phyloP scores from a whole-genome alignment of 768 basidiomycete species.

The Pleurotus tuber-regium region DNA sequence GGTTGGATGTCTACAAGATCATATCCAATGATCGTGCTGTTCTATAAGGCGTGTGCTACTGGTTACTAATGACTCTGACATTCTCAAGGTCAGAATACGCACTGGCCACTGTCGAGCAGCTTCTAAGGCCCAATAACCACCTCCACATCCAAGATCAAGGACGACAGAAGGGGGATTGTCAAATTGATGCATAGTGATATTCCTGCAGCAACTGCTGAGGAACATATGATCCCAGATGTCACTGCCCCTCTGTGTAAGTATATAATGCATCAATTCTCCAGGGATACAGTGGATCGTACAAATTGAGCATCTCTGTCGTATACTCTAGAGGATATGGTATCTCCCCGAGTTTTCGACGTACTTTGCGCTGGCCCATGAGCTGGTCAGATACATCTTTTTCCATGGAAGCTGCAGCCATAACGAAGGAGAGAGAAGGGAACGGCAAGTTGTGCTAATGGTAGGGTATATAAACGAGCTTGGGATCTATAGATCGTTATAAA shows the following conservation, averaged over 20 bases:
- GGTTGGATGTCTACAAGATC: slow-evolving; percentile 60
- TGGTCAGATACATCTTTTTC: slow-evolving; percentile 46
- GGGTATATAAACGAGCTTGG: slow-evolving; percentile 9
- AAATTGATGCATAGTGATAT: slow-evolving; percentile 55
- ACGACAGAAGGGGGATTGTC: slow-evolving; percentile 46
- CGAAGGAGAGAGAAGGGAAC: slow-evolving; percentile 13
- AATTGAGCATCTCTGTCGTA: slow-evolving; percentile 46
- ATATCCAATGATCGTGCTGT: slow-evolving; percentile 55
- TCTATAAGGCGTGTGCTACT: slow-evolving; percentile 29
- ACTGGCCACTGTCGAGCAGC: slow-evolving; percentile 69
- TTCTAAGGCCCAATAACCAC: slow-evolving; percentile 68
- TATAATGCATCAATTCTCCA: background rate
- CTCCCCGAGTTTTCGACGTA: slow-evolving; percentile 44
- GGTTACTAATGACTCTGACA: too few relatives aligned
- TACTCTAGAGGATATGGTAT: slow-evolving; percentile 57
- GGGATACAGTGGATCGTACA: slow-evolving; percentile 37
- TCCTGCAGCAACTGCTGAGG: slow-evolving; percentile 42
- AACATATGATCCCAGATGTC: slow-evolving; percentile 76
- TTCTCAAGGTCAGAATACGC: too few relatives aligned
- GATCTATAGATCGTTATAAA: slow-evolving; percentile 18
- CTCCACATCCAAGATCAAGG: slow-evolving; percentile 72
- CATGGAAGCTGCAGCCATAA: slow-evolving; percentile 20
- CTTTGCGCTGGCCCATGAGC: slow-evolving; percentile 36
- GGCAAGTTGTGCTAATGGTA: slow-evolving; percentile 13
- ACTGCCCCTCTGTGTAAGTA: slow-evolving; percentile 31